Base-by-base conservation (phyloP, 768 basidiomycete species). In the Scleroderma citrinum region DNA sequence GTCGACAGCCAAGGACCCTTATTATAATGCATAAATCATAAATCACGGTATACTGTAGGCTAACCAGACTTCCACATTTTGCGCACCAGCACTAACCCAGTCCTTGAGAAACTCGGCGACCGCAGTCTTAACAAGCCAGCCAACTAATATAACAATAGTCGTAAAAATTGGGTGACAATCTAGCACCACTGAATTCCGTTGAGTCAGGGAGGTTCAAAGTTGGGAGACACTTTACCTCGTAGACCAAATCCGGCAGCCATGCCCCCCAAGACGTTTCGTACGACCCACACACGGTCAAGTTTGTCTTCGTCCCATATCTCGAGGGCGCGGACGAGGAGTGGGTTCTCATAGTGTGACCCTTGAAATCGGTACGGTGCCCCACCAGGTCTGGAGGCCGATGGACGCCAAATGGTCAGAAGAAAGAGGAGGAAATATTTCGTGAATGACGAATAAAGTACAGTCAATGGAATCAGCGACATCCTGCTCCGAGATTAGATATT, bases 241-340 rank as follows among this genome's bases (percentile, higher is more conserved):
- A 92, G 64, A 0, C 88, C 90, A 62, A 92, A 92, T 1, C 90
- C 90, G 29, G 89, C 85, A 11, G 88, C 84, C 80, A 92, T 83
- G 0, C 90, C 90, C 11, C 90, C 90, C 2, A 92, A 70, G 10
- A 91, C 72, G 56, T 92, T 92, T 21, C 90, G 75, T 4, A 92
- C 81, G 6, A 90, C 70, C 90, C 90, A 92, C 59, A 86, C 87
- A 7, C 86, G 78, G 62, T 92, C 87, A 1, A 92, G 66, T 26
- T 76, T 79, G 53, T 84, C 82, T 44, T 89, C 87, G 53, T 86
- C 83, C 46, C 89, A 71, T 3, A 85, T 56, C 49, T 77, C 70
- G 39, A 84, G 71, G 3, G 73, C 71, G n/a, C 60, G 46, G 7
- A 66, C 51, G 20, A 77, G 38, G 51, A 73, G 58, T 14, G 69